Base-by-base conservation (phyloP, 345 rosid species). In the Populus tremula region DNA sequence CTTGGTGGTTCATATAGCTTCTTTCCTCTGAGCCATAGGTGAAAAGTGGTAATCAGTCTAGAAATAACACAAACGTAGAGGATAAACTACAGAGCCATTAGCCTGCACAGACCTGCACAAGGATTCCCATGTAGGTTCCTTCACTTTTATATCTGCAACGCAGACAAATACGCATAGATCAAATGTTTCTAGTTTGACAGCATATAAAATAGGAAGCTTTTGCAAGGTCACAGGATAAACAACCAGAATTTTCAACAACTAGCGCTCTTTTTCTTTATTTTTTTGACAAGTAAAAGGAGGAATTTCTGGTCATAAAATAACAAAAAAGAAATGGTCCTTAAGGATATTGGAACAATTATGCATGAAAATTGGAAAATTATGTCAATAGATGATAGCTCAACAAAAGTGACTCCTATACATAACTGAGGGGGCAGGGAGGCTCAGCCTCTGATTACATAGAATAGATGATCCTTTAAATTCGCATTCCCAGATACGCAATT, bases 91-190 rank as follows among this genome's bases (percentile, higher is more conserved):
- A 17, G 4, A 2, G 27, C 11, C 41, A 64, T 70, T 45, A 53
- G 59, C 74, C 5, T 53, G 10, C n/a, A 73, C 79, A 53, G 12
- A 89, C 97, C 97, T 94, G 87, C 91, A 87, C 77, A 96, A 86
- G 69, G 99, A 92, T 76, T 96, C 98, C 82, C 90, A 86, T 33
- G 98, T 80, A 0, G 97, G 99, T 84, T 94, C 98, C 85, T 93
- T 96, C 78, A 94, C 98, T 59, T 91, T 87, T 71, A 96, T 96
- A 87, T 96, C 97, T 92, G 86, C 23, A 82, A 18, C 54, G 53
- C 67, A 25, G 70, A 61, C 56, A 64, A 41, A 36, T 50, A 67
- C 31, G 35, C 31, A 41, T 64, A 36, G 50, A 36, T 70, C 54
- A 49, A 36, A 18, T 7, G 49, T 64, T 63, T 36, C 8, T 3